Evolutionary conservation across 176 grass and related monocot genomes (phyloP).

Genomic region (Bothriochloa decipiens): DNA sequence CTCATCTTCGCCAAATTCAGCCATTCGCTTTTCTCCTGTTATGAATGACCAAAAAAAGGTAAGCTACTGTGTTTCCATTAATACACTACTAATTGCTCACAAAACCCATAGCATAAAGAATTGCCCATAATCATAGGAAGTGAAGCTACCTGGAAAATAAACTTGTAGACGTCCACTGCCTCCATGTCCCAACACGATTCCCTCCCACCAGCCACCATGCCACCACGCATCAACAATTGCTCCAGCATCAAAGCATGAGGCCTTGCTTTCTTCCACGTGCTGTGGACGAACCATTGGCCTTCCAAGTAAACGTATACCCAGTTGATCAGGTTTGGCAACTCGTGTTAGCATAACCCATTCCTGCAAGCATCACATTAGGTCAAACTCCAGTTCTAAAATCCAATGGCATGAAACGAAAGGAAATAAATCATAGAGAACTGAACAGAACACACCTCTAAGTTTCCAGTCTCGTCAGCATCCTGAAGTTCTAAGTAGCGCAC

Average conservation of each 20-base stretch:
- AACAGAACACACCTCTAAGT: slow-evolving; percentile 68
- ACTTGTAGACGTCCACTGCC: slow-evolving; percentile 53
- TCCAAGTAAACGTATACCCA: slow-evolving; percentile 56
- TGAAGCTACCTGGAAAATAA: slow-evolving; percentile 85
- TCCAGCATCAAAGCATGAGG: slow-evolving; percentile 52
- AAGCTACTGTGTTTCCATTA: slow-evolving; percentile 9
- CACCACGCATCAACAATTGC: slow-evolving; percentile 82
- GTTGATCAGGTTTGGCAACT: slow-evolving; percentile 62
- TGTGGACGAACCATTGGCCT: slow-evolving; percentile 72
- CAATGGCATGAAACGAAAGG: neutral
- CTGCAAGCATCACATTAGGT: slow-evolving; percentile 47
- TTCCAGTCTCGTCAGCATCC: slow-evolving; percentile 74
- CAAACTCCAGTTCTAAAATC: neutral
- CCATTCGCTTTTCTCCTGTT: slow-evolving; percentile 68
- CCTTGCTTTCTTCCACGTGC: slow-evolving; percentile 20
- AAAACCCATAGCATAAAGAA: neutral
- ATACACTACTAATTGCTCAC: neutral
- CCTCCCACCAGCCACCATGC: slow-evolving; percentile 97
- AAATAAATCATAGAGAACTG: neutral
- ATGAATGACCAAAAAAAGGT: slow-evolving; percentile 10
- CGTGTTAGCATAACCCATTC: slow-evolving; percentile 76
- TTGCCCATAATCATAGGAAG: neutral
- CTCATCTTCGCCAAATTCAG: slow-evolving; percentile 54
- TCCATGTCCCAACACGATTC: slow-evolving; percentile 60
- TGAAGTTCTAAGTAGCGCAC: slow-evolving; percentile 78